These are phyloP conservation scores for Pythium vanterpoolii DNA, from an alignment of 352 stramenopile species.

Conservation along the genomic window DNA sequence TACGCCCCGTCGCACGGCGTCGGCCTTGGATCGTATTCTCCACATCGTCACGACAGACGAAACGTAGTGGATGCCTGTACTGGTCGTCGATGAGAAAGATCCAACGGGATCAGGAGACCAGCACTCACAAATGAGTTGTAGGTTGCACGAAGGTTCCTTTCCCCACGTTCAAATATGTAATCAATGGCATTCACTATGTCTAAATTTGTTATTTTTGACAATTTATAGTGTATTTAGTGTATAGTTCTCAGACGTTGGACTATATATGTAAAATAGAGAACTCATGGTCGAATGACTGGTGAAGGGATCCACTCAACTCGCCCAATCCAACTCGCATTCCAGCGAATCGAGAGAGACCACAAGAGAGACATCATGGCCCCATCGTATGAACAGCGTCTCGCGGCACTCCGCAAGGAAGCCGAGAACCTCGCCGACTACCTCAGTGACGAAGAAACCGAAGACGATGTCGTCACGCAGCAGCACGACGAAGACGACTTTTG, in stretches of 20 bases:
- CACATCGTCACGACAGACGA: no score
- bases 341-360: conserved; percentile 12
- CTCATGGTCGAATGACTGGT: background rate
- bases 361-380: conserved; percentile 39
- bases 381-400: conserved; percentile 81
- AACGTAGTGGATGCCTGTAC: no score
- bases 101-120: no score
- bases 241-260: no score
- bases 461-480: conserved; percentile 56
- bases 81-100: no score
- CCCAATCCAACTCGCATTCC: no score
- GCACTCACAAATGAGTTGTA: no score
- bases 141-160: no score
- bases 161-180: no score
- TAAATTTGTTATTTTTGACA: background rate
- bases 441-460: conserved; percentile 74
- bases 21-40: no score
- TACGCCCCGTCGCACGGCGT: no score
- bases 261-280: no score
- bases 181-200: background rate
- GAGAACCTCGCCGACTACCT: conserved; percentile 80
- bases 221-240: background rate
- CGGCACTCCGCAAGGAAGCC: conserved; percentile 60
- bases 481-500: conserved; percentile 75
- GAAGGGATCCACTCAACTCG: background rate